These are phyloP conservation scores for Pichia sp. DNA, from an alignment of 1,139 yeast species.

Conservation along the genomic window DNA sequence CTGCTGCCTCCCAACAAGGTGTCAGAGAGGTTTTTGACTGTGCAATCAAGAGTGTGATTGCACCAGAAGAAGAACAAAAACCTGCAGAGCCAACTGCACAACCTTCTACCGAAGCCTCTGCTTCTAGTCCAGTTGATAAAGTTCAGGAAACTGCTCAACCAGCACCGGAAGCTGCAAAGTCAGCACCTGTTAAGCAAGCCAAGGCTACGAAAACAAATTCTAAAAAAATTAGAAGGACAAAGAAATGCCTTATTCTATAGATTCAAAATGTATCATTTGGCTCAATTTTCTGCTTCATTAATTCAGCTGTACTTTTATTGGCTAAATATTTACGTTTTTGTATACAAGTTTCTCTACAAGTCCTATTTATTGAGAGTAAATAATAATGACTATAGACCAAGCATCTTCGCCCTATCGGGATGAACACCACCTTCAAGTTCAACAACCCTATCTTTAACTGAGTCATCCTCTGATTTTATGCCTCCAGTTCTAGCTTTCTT, in stretches of 20 bases:
- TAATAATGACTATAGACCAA: constrained; percentile 21
- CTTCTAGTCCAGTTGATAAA: constrained; percentile 1
- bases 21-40: constrained; percentile 75
- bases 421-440: constrained; percentile 37
- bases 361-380: not conserved
- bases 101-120: no score
- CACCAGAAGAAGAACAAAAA: constrained; percentile 53
- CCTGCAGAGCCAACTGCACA: constrained; percentile 14
- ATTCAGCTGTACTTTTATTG: not conserved
- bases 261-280: not conserved
- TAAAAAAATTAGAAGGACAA: constrained; percentile 36
- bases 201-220: constrained; percentile 8
- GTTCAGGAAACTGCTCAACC: constrained; percentile 6
- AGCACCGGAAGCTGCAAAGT: constrained; percentile 3
- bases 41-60: constrained; percentile 66
- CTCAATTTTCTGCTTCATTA: not conserved
- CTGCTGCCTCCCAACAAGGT: constrained; percentile 88
- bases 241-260: constrained; percentile 44
- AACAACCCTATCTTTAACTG: no score
- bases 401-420: constrained; percentile 49
- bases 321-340: not conserved
- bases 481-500: constrained; percentile 18
- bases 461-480: constrained; percentile 2
- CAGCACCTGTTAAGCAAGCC: constrained; percentile 4
- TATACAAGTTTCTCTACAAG: not conserved